Conservation (phyloP, 352 stramenopile genomes). For the Aphanomyces euteiches region DNA sequence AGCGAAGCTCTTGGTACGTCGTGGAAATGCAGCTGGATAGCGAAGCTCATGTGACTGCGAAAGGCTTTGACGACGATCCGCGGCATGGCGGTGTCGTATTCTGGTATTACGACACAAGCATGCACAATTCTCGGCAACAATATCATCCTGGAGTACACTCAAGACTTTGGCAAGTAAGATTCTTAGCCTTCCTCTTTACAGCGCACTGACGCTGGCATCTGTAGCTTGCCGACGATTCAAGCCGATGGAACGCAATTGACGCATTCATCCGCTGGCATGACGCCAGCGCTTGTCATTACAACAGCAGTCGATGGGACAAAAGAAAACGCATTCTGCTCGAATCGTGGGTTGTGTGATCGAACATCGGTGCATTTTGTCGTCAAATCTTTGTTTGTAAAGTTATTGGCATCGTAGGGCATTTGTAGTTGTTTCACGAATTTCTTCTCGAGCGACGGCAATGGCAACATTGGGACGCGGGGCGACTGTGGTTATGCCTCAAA, state of each 20-base stretch:
- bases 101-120: slow-evolving; percentile 56
- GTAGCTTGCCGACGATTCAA: slow-evolving; percentile 52
- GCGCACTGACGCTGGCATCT: not conserved
- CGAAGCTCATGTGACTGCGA: too few species aligned
- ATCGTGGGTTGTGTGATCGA: slow-evolving; percentile 77
- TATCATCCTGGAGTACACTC: slow-evolving; percentile 71
- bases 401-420: slow-evolving; percentile 36
- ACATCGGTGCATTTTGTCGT: not conserved
- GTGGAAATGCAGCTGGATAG: too few species aligned
- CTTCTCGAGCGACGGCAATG: slow-evolving; percentile 77
- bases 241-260: slow-evolving; percentile 51
- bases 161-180: slow-evolving; percentile 67
- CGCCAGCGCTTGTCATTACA: slow-evolving; percentile 45
- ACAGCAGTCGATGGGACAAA: slow-evolving; percentile 82
- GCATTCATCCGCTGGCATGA: slow-evolving; percentile 48
- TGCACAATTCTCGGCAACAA: slow-evolving; percentile 73
- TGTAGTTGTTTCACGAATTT: slow-evolving; percentile 85
- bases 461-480: slow-evolving; percentile 73
- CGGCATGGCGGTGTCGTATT: slow-evolving; percentile 63
- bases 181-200: not conserved
- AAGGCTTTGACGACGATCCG: slow-evolving; percentile 56
- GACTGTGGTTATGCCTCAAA: slow-evolving; percentile 86
- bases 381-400: too few species aligned
- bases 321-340: slow-evolving; percentile 83
- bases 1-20: slow-evolving; percentile 39